A percentile compares a stretch with the other conserved stretches of the same genome.
Evolutionary conservation across 2,329 filamentous ascomycete species (phyloP).

Genomic region (Coleophoma cylindrospora): DNA sequence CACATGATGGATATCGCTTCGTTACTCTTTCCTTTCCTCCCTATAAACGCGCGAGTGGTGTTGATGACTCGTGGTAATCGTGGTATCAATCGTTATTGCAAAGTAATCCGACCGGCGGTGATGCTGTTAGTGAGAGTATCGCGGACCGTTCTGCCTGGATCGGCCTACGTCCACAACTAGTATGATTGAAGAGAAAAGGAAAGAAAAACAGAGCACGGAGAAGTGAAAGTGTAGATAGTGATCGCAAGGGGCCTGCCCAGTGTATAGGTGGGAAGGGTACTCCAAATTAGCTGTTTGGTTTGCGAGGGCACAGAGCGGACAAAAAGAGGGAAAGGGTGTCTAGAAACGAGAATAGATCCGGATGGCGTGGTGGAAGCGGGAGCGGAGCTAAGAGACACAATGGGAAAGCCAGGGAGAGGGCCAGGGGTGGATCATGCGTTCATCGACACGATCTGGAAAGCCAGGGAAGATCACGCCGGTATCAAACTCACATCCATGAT

Average conservation of each 20-base stretch:
- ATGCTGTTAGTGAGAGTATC: slow-evolving; percentile 10
- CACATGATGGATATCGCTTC: slow-evolving; percentile 15
- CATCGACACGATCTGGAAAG: slow-evolving; percentile 3
- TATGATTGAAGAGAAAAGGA: background rate
- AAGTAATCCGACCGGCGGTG: slow-evolving; percentile 20
- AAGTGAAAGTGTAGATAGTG: background rate
- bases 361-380: slow-evolving; percentile 2
- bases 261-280: background rate
- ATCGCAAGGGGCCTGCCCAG: background rate
- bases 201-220: slow-evolving; percentile 4
- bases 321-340: slow-evolving; percentile 10
- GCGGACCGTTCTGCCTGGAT: slow-evolving; percentile 9
- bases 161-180: slow-evolving; percentile 6
- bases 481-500: slow-evolving; percentile 12
- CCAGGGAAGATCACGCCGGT: slow-evolving; percentile 11
- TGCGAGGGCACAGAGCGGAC: slow-evolving; percentile 3
- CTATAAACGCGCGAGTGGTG: slow-evolving; percentile 1
- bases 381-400: slow-evolving; percentile 5
- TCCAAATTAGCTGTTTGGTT: slow-evolving; percentile 4
- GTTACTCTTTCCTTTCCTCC: background rate
- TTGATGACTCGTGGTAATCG: background rate
- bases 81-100: slow-evolving; percentile 3
- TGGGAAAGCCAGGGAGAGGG: background rate
- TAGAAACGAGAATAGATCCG: slow-evolving; percentile 5
- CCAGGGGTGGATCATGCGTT: slow-evolving; percentile 6